Evolutionary conservation across 345 rosid genomes (phyloP).

Genomic region (Camelina neglecta): DNA sequence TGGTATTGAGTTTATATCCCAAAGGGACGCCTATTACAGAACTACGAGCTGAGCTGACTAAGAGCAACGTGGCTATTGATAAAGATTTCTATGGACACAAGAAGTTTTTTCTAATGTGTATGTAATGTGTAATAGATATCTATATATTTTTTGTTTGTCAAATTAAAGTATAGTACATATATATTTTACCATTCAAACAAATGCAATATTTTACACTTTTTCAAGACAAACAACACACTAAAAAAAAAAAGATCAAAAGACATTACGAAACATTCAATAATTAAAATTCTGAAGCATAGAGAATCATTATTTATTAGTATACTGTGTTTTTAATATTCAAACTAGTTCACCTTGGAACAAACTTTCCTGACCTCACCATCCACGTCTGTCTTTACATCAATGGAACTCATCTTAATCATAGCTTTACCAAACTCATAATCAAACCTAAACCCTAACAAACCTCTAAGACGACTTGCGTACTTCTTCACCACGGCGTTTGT

Average conservation of each 20-base stretch:
- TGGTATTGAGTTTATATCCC: slow-evolving; percentile 55
- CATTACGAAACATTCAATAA: background rate
- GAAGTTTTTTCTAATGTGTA: slow-evolving; percentile 45
- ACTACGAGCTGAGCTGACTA: slow-evolving; percentile 60
- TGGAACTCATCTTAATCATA: slow-evolving; percentile 77
- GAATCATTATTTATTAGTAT: background rate
- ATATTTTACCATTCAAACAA: background rate
- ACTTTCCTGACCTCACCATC: slow-evolving; percentile 70
- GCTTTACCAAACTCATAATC: slow-evolving; percentile 64
- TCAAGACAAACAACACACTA: background rate
- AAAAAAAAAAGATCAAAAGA: background rate
- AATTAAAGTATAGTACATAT: too few species aligned
- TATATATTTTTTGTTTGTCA: too few species aligned
- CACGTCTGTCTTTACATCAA: slow-evolving; percentile 66
- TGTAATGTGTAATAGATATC: too few species aligned
- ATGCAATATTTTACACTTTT: background rate
- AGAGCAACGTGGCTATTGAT: slow-evolving; percentile 49
- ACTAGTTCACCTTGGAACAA: slow-evolving; percentile 67
- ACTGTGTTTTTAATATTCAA: background rate
- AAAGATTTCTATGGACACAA: slow-evolving; percentile 71
- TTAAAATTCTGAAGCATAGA: background rate
- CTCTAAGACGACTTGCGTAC: slow-evolving; percentile 61
- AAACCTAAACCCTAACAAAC: slow-evolving; percentile 63
- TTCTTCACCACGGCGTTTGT: slow-evolving; percentile 55
- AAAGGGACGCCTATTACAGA: slow-evolving; percentile 59